A percentile compares a stretch with the other conserved stretches of the same genome.
phyloP scores from a whole-genome alignment of 1,284 basidiomycete species.

The Hemileia vastatrix region DNA sequence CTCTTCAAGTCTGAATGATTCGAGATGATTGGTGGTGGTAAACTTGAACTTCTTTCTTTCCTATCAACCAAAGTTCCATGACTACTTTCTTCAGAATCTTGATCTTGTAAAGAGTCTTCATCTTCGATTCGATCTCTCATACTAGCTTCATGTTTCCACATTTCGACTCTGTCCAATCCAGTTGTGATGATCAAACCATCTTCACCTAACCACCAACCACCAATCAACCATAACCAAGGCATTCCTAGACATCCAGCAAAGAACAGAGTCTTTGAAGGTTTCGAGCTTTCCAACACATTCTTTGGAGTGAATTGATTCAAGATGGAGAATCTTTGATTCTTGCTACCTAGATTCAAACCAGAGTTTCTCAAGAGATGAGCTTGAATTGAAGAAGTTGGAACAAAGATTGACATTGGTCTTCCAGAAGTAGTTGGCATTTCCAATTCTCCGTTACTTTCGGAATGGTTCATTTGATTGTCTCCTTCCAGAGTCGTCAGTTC shows the following conservation, averaged over 20 bases:
- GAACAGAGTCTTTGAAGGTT: background rate
- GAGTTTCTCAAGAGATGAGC: conserved; percentile 22
- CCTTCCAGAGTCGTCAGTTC: background rate
- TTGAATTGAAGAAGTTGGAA: conserved; percentile 13
- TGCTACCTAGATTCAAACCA: conserved; percentile 9
- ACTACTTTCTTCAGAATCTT: background rate
- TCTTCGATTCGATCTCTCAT: conserved; percentile 10
- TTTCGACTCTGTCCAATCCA: conserved; percentile 23
- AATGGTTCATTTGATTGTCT: background rate
- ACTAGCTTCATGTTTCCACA: conserved; percentile 32
- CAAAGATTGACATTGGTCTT: conserved; percentile 17
- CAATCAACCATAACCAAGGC: background rate
- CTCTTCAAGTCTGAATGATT: background rate
- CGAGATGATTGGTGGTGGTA: background rate
- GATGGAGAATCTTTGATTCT: background rate
- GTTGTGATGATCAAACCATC: conserved; percentile 24
- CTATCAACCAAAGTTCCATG: background rate
- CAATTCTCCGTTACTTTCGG: too few relatives aligned
- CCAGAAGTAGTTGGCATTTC: background rate
- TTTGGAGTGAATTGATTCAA: background rate
- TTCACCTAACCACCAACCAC: background rate
- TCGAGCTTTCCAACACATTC: background rate
- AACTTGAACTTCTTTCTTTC: background rate
- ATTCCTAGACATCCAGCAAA: background rate
- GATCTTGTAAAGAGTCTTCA: background rate